phyloP scores from a whole-genome alignment of 2,329 filamentous ascomycete genomes.

The Arthrobotrys musiformis region DNA sequence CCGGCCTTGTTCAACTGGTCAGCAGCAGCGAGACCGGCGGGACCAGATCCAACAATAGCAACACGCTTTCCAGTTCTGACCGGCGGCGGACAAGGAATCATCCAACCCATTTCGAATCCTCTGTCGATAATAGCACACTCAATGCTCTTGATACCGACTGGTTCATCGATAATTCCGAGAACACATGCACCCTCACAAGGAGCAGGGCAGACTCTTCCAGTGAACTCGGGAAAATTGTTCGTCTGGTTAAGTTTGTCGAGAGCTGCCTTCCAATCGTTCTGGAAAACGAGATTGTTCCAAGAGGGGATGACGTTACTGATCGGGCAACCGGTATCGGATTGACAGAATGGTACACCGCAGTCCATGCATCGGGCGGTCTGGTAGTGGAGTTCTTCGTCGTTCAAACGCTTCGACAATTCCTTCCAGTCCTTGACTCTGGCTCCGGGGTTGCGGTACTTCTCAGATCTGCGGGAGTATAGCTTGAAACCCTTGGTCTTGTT shows the following conservation, averaged over 20 bases:
- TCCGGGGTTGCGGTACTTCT: conserved; percentile 89
- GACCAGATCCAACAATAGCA: conserved; percentile 90
- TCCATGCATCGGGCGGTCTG: conserved; percentile 98
- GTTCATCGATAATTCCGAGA: conserved; percentile 94
- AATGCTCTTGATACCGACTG: conserved; percentile 97
- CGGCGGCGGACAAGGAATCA: conserved; percentile 82
- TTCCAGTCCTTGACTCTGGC: conserved; percentile 92
- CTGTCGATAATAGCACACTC: conserved; percentile 98
- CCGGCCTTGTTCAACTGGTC: conserved; percentile 95
- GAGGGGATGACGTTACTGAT: conserved; percentile 97
- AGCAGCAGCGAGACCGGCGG: conserved; percentile 86
- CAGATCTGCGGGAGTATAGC: conserved; percentile 91
- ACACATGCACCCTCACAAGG: conserved; percentile 97
- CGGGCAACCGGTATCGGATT: conserved; percentile 93
- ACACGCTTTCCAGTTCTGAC: conserved; percentile 87
- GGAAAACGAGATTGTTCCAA: conserved; percentile 63
- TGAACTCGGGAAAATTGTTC: conserved; percentile 99
- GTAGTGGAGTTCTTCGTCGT: conserved; percentile 95
- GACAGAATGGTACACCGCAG: conserved; percentile 97
- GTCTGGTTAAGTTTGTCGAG: conserved; percentile 92
- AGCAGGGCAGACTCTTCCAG: conserved; percentile 93
- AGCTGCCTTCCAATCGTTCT: conserved; percentile 86
- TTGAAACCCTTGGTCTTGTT: conserved; percentile 98
- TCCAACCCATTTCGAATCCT: conserved; percentile 98
- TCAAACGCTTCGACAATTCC: conserved; percentile 85